Conservation (phyloP, 129 eudicot species). For the Chrysanthemum lavandulifolium region DNA sequence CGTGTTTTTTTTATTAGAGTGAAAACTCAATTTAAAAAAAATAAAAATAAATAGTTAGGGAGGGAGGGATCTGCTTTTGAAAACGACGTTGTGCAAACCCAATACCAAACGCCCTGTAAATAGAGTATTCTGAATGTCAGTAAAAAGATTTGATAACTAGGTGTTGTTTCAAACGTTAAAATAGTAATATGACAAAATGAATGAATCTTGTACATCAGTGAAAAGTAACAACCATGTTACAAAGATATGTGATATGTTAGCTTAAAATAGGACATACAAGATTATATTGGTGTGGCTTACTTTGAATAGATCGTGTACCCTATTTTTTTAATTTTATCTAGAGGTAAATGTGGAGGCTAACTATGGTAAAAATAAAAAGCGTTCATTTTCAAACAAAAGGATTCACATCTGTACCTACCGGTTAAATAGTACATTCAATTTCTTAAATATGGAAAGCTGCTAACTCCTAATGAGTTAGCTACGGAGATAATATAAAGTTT, state of each 20-base stretch:
- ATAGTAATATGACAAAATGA: constrained; percentile 8
- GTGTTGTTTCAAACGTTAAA: not conserved
- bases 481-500: not conserved
- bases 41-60: no score
- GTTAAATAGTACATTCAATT: not conserved
- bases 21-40: no score
- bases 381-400: not conserved
- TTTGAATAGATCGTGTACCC: not conserved
- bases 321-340: not conserved
- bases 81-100: no score
- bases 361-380: not conserved
- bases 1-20: no score
- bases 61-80: no score
- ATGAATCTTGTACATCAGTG: constrained; percentile 15
- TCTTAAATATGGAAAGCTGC: not conserved
- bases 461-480: not conserved
- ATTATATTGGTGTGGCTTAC: not conserved
- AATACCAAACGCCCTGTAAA: no score
- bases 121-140: not conserved
- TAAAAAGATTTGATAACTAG: not conserved
- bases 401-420: not conserved
- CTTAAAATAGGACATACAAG: not conserved
- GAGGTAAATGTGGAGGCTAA: not conserved
- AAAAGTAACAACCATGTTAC: not conserved
- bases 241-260: not conserved